Evolutionary conservation across 1,284 basidiomycete genomes (phyloP).

Genomic region (Kwoniella shivajii): DNA sequence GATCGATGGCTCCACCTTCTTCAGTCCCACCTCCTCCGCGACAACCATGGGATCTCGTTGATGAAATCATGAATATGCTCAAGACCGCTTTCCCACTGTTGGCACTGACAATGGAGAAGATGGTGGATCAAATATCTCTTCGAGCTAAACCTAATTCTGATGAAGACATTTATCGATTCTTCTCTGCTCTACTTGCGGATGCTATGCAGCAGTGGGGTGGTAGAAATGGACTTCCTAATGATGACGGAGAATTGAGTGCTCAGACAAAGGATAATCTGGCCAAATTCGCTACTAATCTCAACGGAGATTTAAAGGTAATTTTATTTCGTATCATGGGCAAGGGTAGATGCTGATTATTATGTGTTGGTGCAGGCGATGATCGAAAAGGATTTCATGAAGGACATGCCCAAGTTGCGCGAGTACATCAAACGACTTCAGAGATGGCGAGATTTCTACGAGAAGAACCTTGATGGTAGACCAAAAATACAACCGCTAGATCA

Average conservation of each 20-base stretch:
- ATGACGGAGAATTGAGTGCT: constrained; percentile 72
- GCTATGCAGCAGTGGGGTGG: constrained; percentile 67
- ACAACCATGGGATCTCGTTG: constrained; percentile 86
- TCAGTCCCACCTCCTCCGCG: constrained; percentile 55
- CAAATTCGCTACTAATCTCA: constrained; percentile 70
- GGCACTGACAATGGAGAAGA: constrained; percentile 92
- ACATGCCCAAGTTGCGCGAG: constrained; percentile 79
- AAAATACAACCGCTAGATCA: constrained; percentile 85
- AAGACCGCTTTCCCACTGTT: constrained; percentile 97
- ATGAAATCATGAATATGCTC: constrained; percentile 90
- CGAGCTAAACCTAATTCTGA: constrained; percentile 90
- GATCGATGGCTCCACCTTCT: constrained; percentile 30
- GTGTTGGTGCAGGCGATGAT: constrained; percentile 67
- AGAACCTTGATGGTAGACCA: constrained; percentile 77
- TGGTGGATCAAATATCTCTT: constrained; percentile 91
- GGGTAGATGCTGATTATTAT: constrained; percentile 9
- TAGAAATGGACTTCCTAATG: constrained; percentile 67
- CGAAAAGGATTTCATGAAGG: constrained; percentile 86
- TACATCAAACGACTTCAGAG: constrained; percentile 86
- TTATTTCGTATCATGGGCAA: not conserved
- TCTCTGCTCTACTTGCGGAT: constrained; percentile 76
- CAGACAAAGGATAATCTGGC: constrained; percentile 64
- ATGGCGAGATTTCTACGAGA: constrained; percentile 94
- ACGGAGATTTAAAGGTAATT: constrained; percentile 67
- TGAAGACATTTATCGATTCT: constrained; percentile 92